A percentile compares a stretch with the other conserved stretches of the same genome.
Conservation (phyloP, 2,329 filamentous ascomycete genomes). For the Neoascochyta sp. region DNA sequence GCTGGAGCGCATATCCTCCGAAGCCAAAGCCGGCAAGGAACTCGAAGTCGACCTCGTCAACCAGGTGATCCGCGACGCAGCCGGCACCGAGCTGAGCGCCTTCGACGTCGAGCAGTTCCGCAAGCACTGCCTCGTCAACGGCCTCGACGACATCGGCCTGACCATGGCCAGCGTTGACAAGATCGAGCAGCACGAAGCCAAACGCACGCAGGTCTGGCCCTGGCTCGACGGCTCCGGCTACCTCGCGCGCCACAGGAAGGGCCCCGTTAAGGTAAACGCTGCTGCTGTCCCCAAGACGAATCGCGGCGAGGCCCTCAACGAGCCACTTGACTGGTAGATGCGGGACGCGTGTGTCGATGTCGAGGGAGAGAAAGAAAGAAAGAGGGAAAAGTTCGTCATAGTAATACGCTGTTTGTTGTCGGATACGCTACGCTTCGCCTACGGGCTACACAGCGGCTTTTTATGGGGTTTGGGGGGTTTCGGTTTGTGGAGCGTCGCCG, state of each 20-base stretch:
- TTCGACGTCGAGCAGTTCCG: slow-evolving; percentile 93
- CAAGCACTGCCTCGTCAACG: slow-evolving; percentile 90
- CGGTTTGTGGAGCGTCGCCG: no score
- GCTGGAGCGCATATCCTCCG: slow-evolving; percentile 67
- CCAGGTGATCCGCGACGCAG: slow-evolving; percentile 73
- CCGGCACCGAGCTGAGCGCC: slow-evolving; percentile 67
- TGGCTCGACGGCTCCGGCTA: slow-evolving; percentile 90
- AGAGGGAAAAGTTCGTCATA: slow-evolving; percentile 2
- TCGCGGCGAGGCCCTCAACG: slow-evolving; percentile 74
- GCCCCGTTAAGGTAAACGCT: slow-evolving; percentile 61
- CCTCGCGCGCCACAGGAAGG: slow-evolving; percentile 56
- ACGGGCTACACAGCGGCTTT: no score
- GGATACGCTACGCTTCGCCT: no score
- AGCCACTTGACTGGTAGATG: slow-evolving; percentile 81
- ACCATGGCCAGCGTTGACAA: slow-evolving; percentile 91
- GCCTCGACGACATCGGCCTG: slow-evolving; percentile 90
- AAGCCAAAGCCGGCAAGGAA: slow-evolving; percentile 75
- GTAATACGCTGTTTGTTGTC: no score
- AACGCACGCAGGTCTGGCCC: slow-evolving; percentile 72
- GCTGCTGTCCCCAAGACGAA: slow-evolving; percentile 82
- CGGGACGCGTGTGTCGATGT: background rate
- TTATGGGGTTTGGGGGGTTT: no score
- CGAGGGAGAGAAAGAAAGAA: background rate
- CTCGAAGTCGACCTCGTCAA: slow-evolving; percentile 85
- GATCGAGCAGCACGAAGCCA: slow-evolving; percentile 77